Conservation (phyloP, 805 yeast genomes). For the Wickerhamiella bombiphila region DNA sequence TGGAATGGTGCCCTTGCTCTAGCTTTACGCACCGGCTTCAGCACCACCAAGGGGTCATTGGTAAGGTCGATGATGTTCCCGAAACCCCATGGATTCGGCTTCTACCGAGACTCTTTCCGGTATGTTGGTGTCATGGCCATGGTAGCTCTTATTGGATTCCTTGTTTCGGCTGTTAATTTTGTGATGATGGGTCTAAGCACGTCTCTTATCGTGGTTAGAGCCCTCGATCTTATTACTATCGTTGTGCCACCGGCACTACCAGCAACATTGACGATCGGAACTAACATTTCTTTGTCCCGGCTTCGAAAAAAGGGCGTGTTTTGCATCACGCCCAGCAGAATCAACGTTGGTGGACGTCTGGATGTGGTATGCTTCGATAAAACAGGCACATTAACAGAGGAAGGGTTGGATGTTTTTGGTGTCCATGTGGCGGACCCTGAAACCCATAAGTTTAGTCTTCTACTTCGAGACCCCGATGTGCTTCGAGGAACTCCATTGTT, state of each 20-base stretch:
- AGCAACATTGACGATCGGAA: slow-evolving; percentile 92
- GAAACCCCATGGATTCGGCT: slow-evolving; percentile 82
- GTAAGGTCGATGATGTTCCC: slow-evolving; percentile 95
- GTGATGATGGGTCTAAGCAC: slow-evolving; percentile 58
- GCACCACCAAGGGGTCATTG: slow-evolving; percentile 88
- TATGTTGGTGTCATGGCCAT: slow-evolving; percentile 89
- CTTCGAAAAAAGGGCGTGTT: slow-evolving; percentile 55
- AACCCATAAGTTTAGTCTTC: slow-evolving; percentile 13
- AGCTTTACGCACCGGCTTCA: slow-evolving; percentile 80
- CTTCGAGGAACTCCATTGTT: slow-evolving; percentile 8
- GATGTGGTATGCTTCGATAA: slow-evolving; percentile 89
- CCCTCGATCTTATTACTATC: slow-evolving; percentile 84
- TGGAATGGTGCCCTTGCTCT: slow-evolving; percentile 68
- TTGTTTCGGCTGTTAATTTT: slow-evolving; percentile 70
- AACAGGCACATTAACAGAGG: slow-evolving; percentile 95
- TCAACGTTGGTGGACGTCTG: slow-evolving; percentile 89
- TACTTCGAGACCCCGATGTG: slow-evolving; percentile 10
- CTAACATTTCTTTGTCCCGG: slow-evolving; percentile 76
- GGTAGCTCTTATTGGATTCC: slow-evolving; percentile 73
- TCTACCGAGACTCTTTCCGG: slow-evolving; percentile 86
- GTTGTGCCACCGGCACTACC: slow-evolving; percentile 99
- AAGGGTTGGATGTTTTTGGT: slow-evolving; percentile 77
- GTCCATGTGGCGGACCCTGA: slow-evolving; percentile 26
- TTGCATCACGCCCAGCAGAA: slow-evolving; percentile 88
- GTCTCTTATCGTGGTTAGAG: slow-evolving; percentile 64